Base-by-base conservation (phyloP, 176 grass and related monocot genomes). In the Ensete glaucum region DNA sequence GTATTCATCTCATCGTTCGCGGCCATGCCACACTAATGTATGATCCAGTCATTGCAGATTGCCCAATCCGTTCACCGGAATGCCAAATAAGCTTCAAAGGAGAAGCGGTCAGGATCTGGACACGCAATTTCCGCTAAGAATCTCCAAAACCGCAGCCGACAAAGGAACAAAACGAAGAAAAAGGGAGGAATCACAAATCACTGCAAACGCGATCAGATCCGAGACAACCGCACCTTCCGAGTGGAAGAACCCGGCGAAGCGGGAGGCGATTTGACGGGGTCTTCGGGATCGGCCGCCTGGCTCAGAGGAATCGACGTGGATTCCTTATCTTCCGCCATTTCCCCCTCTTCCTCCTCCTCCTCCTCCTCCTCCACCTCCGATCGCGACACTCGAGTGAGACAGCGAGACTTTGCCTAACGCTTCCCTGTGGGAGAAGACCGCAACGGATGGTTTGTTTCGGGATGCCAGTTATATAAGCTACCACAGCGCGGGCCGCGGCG, bases 321-420 rank as follows among this genome's bases (percentile, higher is more conserved):
- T 78, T 88, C 94, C 79, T 93, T 87, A 84, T 93, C 90, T 27
- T 87, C 87, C 84, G 94, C 90, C 90, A 92, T 92, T 76, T 78
- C 81, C 70, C 7, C 53, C 59, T 43, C 50, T 11, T 25, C 24
- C 24, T 25, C 24, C 24, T 25, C 24, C 24, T 25, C 24, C 24
- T 25, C 24, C 7, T 19, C 22, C 34, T 24, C 49, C 25, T 24
- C 63, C 63, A 25, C 63, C 8, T 22, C 29, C 66, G 6, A 48
- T 69, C 34, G 16, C 66, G 27, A 48, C 26, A 22, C 22, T 1
- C 5, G 34, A 13, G 64, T 26, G 64, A 8, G 25, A 67, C 63
- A 20, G 1, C 43, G 67, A 70, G 43, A 70, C 67, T 20, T 51
- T 17, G 51, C 67, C 64, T 34, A 43, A 43, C 64, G 26, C 26